Percentiles rank a stretch among this genome's conserved stretches.
phyloP scores from a whole-genome alignment of 176 grass and related monocot species.

The Carex myosuroides region DNA sequence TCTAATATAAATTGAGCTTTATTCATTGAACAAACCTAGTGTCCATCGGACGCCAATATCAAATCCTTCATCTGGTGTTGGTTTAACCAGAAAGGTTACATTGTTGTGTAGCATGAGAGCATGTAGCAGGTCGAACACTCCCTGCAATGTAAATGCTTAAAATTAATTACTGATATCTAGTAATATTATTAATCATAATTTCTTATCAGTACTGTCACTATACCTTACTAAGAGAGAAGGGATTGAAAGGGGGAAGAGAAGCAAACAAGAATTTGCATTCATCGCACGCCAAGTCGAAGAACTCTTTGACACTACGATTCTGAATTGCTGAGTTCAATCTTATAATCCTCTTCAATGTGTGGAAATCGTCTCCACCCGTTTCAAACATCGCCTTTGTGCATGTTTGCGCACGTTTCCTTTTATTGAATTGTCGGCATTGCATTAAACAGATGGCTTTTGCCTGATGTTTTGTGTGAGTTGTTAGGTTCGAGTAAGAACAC shows the following conservation, averaged over 20 bases:
- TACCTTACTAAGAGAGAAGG: slow-evolving; percentile 39
- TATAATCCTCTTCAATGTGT: slow-evolving; percentile 35
- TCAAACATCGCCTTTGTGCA: slow-evolving; percentile 21
- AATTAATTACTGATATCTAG: background rate
- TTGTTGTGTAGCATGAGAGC: slow-evolving; percentile 39
- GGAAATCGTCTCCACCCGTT: slow-evolving; percentile 29
- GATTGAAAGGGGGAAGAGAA: slow-evolving; percentile 16
- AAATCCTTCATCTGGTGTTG: slow-evolving; percentile 35
- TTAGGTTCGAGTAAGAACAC: slow-evolving; percentile 8
- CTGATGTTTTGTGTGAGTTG: background rate
- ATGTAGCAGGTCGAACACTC: slow-evolving; percentile 30
- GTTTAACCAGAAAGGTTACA: slow-evolving; percentile 52
- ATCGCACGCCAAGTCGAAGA: slow-evolving; percentile 37
- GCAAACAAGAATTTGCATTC: slow-evolving; percentile 36
- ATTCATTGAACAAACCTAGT: slow-evolving; percentile 27
- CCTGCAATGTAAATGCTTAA: slow-evolving; percentile 19
- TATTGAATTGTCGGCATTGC: background rate
- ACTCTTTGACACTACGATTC: slow-evolving; percentile 55
- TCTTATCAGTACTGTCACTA: background rate
- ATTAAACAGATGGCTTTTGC: background rate
- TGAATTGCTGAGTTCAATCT: slow-evolving; percentile 59
- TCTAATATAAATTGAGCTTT: background rate
- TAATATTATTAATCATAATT: background rate
- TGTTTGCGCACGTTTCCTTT: background rate
- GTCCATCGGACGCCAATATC: slow-evolving; percentile 54